Conservation (phyloP, 1,284 basidiomycete genomes). For the Cryptococcus sp. region DNA sequence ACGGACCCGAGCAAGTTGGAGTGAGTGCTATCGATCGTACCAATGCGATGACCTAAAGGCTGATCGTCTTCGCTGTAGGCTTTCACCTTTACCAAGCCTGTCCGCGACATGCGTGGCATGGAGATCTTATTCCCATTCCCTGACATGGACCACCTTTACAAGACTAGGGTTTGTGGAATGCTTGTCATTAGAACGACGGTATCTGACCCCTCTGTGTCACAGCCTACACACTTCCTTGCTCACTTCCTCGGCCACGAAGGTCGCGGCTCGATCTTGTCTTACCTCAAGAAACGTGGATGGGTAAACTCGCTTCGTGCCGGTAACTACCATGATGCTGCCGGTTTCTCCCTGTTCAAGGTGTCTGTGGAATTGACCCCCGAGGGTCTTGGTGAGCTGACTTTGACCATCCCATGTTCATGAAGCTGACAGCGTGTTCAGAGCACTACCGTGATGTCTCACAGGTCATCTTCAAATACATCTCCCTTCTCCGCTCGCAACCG, state of each 20-base stretch:
- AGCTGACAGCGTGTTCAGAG: constrained; percentile 54
- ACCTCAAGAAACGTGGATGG: constrained; percentile 92
- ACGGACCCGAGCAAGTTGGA: constrained; percentile 70
- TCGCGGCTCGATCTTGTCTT: constrained; percentile 86
- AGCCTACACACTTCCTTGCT: constrained; percentile 75
- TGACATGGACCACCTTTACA: constrained; percentile 78
- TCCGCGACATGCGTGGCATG: constrained; percentile 84
- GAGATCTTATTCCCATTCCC: constrained; percentile 88
- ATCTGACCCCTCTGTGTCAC: constrained; percentile 5
- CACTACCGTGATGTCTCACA: constrained; percentile 76
- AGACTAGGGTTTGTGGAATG: constrained; percentile 60
- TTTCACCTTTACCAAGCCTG: constrained; percentile 81
- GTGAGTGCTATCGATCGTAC: constrained; percentile 59
- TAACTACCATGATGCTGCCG: constrained; percentile 66
- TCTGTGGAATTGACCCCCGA: constrained; percentile 79
- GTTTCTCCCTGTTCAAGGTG: constrained; percentile 87
- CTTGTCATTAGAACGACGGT: background rate
- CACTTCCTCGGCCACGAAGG: constrained; percentile 97
- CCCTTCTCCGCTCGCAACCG: constrained; percentile 68
- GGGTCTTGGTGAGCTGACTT: constrained; percentile 70
- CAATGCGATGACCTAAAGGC: background rate
- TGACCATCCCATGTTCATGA: constrained; percentile 5
- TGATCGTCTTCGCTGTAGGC: constrained; percentile 57
- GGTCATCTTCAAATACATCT: constrained; percentile 83
- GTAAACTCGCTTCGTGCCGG: constrained; percentile 77